Percentiles rank a stretch among this genome's conserved stretches.
Conservation (phyloP, 176 grass and related monocot genomes). For the Puya raimondii region DNA sequence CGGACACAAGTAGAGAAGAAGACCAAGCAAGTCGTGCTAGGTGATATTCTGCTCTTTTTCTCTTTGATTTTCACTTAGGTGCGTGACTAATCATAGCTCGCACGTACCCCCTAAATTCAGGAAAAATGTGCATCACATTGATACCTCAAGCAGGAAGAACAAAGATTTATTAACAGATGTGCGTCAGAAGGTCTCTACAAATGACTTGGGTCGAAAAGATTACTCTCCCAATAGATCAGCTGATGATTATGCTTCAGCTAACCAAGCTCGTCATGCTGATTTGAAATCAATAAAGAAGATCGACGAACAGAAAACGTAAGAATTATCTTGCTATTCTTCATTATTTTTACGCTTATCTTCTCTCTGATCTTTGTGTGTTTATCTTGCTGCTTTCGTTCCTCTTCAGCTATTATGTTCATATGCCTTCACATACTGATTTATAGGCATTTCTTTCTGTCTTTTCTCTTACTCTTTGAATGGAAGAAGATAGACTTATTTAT, state of each 20-base stretch:
- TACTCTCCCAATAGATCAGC: slow-evolving; percentile 26
- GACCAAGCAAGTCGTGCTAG: slow-evolving; percentile 40
- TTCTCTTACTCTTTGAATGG: no score
- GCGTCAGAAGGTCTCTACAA: slow-evolving; percentile 15
- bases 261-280: neutral
- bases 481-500: no score
- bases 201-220: slow-evolving; percentile 26
- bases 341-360: slow-evolving; percentile 1
- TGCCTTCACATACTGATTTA: no score
- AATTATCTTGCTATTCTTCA: neutral
- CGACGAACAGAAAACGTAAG: slow-evolving; percentile 26
- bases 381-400: neutral
- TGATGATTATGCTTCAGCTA: slow-evolving; percentile 2
- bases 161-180: slow-evolving; percentile 33
- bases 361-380: neutral
- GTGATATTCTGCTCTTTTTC: slow-evolving; percentile 17
- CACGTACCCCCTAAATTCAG: slow-evolving; percentile 15
- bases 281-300: neutral
- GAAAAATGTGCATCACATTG: slow-evolving; percentile 27
- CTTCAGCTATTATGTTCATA: no score
- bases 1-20: slow-evolving; percentile 45
- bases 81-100: neutral
- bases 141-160: slow-evolving; percentile 45
- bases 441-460: no score
- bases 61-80: slow-evolving; percentile 5